Base-by-base conservation (phyloP, 306 rosid species). In the Rubus parviflorus region DNA sequence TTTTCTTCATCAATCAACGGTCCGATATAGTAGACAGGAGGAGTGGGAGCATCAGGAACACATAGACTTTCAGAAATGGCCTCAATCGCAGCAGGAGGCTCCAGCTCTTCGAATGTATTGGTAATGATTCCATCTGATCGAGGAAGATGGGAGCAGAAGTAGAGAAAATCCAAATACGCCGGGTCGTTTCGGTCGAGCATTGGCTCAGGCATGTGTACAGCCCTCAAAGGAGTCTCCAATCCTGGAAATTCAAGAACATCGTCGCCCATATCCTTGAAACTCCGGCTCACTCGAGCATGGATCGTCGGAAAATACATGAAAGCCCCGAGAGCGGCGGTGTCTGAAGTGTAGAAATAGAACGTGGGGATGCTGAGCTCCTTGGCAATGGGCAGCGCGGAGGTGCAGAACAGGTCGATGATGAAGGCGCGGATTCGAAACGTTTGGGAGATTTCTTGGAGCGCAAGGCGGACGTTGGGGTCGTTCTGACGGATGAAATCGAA, bases 61-160 rank as follows among this genome's bases (percentile, higher is more conserved):
- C 74, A 78, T 0, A 46, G 40, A 7, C 86, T 82, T 25, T 75
- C 64, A 3, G 70, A 52, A 4, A 79, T 3, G 7, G 68, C 82
- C 22, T 77, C n/a, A n/a, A 64, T 40, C 1, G 68, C 19, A 0
- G 81, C 16, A 15, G 42, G 54, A 3, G 83, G 74, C 56, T 83
- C 86, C 11, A 83, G 69, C 11, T 49, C 81, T 15, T 83, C 78
- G 40, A 83, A 83, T 0, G 83, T 75, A 66, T 83, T 83, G 52
- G 0, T 71, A 4, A 83, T 23, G 35, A 83, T 83, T 16, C 83
- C 83, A 19, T 14, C 41, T 0, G 81, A 56, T 54, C 38, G 63
- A 0, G 83, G 12, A 5, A 83, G 37, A 8, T 54, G 35, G 8
- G 56, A 42, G 23, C 64, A 61, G 48, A 53, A 79, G n/a, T 54